Base-by-base conservation (phyloP, 2,329 filamentous ascomycete genomes). In the Aspergillus oerlinghausenensis region DNA sequence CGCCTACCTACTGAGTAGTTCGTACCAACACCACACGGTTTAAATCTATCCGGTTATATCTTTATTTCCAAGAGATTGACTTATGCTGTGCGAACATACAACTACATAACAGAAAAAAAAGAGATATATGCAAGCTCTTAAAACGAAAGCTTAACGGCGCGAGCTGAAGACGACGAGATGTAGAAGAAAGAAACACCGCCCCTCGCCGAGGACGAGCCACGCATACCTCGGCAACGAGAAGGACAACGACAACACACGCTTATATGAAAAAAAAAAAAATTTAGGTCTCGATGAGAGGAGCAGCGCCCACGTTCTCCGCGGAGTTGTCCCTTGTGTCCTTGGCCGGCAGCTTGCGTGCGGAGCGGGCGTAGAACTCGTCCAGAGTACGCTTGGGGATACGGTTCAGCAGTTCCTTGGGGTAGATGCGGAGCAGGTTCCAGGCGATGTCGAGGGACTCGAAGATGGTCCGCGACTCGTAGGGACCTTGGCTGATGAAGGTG, bases 371-470 rank as follows among this genome's bases (percentile, higher is more conserved):
- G 79, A 86, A 94, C 75, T 93, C 89, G 69, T 92, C 87, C 67
- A 94, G 83, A 47, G 91, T 74, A 80, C 92, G 91, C 80, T 86
- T 85, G 58, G 90, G 90, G 70, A 94, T 92, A 78, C 95, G 90
- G 82, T 99, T 99, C 68, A 99, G 89, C 66, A 97, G 80, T 70
- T 99, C 94, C 85, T 96, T 97, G 76, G 93, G 93, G 82, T 93
- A 99, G 76, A 99, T 96, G 65, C 94, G 87, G 65, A 99, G 86
- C 75, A 99, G 79, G 71, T 91, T 93, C 94, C 94, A 99, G 45
- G 94, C 95, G 67, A 96, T 85, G 69, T 99, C 95, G 60, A 99
- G 84, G 49, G 91, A 96, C 77, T 99, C 94, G 76, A 85, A 92
- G 71, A 99, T 96, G 62, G 83, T 88, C 68, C 94, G 88, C 63